Conservation (phyloP, 805 yeast genomes). For the Myxozyma kluyveri region DNA sequence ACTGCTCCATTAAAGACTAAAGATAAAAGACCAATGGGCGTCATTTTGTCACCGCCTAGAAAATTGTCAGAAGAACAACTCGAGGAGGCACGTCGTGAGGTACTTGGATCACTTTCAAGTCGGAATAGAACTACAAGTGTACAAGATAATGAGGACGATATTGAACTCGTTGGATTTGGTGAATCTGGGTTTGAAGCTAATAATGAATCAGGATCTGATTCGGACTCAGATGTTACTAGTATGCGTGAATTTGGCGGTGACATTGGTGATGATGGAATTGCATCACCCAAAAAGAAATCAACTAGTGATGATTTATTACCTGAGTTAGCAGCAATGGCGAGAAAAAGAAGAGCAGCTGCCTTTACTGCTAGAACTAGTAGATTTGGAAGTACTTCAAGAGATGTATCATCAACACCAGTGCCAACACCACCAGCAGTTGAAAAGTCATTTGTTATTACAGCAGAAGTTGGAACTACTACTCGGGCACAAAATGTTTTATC, state of each 20-base stretch:
- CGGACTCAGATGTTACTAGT: background rate
- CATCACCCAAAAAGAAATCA: background rate
- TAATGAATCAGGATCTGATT: background rate
- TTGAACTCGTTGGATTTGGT: background rate
- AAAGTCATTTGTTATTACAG: background rate
- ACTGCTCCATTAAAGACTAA: background rate
- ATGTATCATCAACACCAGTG: background rate
- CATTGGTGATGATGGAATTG: background rate
- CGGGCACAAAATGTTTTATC: background rate
- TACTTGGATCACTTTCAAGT: background rate
- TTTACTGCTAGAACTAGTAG: background rate
- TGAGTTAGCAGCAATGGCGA: constrained; percentile 23
- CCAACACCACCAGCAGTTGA: background rate
- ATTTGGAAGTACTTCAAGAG: background rate
- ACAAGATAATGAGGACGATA: background rate
- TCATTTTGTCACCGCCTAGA: constrained; percentile 21
- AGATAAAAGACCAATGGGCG: background rate
- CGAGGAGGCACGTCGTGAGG: constrained; percentile 1
- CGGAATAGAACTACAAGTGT: background rate
- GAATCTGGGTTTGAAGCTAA: background rate
- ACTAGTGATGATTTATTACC: constrained; percentile 14
- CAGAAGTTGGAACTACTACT: constrained; percentile 4
- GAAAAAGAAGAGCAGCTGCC: constrained; percentile 4
- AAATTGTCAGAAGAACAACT: constrained; percentile 12
- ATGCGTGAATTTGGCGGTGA: constrained; percentile 5